Conservation (phyloP, 2,329 filamentous ascomycete species). For the Hypoxylon sp. region DNA sequence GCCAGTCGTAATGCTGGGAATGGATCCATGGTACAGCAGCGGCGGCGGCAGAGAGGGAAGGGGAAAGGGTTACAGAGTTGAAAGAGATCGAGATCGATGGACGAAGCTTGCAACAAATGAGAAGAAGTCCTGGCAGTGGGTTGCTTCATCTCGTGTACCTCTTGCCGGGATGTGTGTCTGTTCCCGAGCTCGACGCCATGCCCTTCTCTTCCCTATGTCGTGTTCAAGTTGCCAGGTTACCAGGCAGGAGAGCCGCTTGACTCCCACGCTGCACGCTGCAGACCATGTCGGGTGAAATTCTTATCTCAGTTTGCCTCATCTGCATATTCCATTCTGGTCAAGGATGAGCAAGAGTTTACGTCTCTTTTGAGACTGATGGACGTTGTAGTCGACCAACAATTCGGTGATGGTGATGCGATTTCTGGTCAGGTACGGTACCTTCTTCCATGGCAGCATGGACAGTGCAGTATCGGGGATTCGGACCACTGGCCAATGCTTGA, state of each 20-base stretch:
- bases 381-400: constrained; percentile 12
- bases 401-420: constrained; percentile 27
- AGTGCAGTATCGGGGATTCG: constrained; percentile 28
- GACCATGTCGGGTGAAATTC: too few relatives aligned
- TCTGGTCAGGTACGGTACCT: constrained; percentile 22
- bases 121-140: constrained; percentile 25
- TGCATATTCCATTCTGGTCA: too few relatives aligned
- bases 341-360: constrained; percentile 8
- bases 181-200: constrained; percentile 31
- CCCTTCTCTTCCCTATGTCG: constrained; percentile 4
- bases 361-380: constrained; percentile 17
- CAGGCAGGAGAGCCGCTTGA: constrained; percentile 25
- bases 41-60: constrained; percentile 1
- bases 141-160: constrained; percentile 39
- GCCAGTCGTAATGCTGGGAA: constrained; percentile 8
- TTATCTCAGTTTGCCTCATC: too few relatives aligned
- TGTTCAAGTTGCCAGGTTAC: too few relatives aligned
- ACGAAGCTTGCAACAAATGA: constrained; percentile 31
- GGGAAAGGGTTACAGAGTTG: constrained; percentile 24
- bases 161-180: constrained; percentile 28
- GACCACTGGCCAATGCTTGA: constrained; percentile 29
- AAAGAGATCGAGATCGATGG: constrained; percentile 37
- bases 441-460: constrained; percentile 1
- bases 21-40: constrained; percentile 19
- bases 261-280: too few relatives aligned